phyloP scores from a whole-genome alignment of 176 grass and related monocot genomes.

The Melocanna baccifera region DNA sequence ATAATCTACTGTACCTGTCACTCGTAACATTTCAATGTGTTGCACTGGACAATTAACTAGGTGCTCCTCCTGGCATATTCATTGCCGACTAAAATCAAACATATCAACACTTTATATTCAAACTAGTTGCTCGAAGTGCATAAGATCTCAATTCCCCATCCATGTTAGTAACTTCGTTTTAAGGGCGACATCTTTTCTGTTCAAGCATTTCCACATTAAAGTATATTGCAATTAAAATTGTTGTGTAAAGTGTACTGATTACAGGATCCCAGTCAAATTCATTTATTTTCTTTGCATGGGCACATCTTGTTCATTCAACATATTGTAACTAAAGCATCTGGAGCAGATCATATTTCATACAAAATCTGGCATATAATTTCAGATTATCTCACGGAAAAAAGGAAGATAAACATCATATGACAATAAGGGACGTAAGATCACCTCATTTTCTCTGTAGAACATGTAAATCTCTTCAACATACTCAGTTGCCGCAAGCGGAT shows the following conservation, averaged over 20 bases:
- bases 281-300: not conserved
- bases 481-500: slow-evolving; percentile 63
- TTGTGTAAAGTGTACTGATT: slow-evolving; percentile 8
- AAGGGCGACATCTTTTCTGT: not conserved
- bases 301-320: not conserved
- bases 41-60: not conserved
- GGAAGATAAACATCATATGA: not conserved
- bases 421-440: slow-evolving; percentile 29
- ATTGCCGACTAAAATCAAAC: not conserved
- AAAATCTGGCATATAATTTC: not conserved
- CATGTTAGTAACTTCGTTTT: not conserved
- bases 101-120: not conserved
- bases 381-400: not conserved
- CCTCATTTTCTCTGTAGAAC: slow-evolving; percentile 74
- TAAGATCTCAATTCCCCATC: not conserved
- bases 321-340: not conserved
- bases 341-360: not conserved
- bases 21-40: not conserved
- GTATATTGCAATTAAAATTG: not conserved
- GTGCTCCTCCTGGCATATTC: not conserved
- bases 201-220: not conserved
- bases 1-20: not conserved
- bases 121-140: not conserved
- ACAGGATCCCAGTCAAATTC: not conserved
- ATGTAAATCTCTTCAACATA: slow-evolving; percentile 77